These are phyloP conservation scores for Hypsizygus marmoreus DNA, from an alignment of 768 basidiomycete genomes.

Conservation along the genomic window DNA sequence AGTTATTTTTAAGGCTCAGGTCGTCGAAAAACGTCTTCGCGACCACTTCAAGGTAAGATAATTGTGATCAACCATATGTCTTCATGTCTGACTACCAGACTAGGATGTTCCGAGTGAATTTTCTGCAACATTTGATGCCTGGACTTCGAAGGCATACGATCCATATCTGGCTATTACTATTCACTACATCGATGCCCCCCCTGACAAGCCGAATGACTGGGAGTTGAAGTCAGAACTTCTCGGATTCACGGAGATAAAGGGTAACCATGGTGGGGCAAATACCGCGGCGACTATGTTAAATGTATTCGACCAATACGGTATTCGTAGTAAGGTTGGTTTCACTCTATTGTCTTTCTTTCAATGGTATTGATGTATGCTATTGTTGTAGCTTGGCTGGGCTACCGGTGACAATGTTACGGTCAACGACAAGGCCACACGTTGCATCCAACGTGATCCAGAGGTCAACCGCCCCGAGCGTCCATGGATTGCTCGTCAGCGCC, in stretches of 20 bases:
- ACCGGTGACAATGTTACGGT: constrained; percentile 30
- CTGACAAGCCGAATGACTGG: constrained; percentile 10
- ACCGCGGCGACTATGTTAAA: constrained; percentile 2
- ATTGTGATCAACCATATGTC: no score
- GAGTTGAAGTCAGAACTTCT: constrained; percentile 5
- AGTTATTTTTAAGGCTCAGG: constrained; percentile 12
- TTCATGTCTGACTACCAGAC: neutral
- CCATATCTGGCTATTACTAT: constrained; percentile 16
- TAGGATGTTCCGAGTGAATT: constrained; percentile 9
- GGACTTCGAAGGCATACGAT: constrained; percentile 11
- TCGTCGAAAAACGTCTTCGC: constrained; percentile 2
- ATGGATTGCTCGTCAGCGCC: constrained; percentile 23
- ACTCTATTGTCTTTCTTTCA: neutral
- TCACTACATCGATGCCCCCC: constrained; percentile 13
- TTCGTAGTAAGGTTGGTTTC: constrained; percentile 5
- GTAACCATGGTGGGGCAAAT: constrained; percentile 11
- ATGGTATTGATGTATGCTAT: neutral
- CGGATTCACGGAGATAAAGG: constrained; percentile 8
- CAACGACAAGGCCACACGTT: constrained; percentile 26
- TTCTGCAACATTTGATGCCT: constrained; percentile 16
- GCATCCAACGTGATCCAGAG: constrained; percentile 17
- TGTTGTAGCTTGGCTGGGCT: constrained; percentile 29
- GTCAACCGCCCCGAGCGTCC: constrained; percentile 5
- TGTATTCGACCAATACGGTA: constrained; percentile 5
- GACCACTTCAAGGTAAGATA: constrained; percentile 12